phyloP scores from a whole-genome alignment of 2,329 filamentous ascomycete species.

The Aspergillus uvarum region DNA sequence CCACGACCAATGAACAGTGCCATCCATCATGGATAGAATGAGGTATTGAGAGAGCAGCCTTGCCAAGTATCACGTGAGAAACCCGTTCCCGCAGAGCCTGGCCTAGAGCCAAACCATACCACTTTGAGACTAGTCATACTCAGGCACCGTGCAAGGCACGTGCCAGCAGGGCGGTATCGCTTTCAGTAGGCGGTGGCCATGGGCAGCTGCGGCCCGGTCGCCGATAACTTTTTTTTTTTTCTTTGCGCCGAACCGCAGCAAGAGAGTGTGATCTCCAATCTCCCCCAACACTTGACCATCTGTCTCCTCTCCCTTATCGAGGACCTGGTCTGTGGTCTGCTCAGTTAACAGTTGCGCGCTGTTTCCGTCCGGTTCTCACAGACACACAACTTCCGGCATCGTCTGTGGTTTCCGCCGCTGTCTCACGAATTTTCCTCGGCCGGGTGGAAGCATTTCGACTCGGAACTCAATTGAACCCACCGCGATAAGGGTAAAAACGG shows the following conservation, averaged over 20 bases:
- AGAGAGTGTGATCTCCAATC: not conserved
- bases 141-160: slow-evolving; percentile 6
- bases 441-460: not conserved
- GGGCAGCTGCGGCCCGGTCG: slow-evolving; percentile 24
- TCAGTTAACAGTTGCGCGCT: not conserved
- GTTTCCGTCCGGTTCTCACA: not conserved
- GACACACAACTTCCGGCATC: not conserved
- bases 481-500: slow-evolving; percentile 1
- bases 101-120: not conserved
- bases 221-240: slow-evolving; percentile 32
- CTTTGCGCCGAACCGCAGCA: not conserved
- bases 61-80: not conserved
- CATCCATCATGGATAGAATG: too few relatives aligned
- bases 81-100: not conserved
- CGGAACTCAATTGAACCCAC: not conserved
- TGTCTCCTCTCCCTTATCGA: not conserved
- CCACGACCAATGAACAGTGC: too few relatives aligned
- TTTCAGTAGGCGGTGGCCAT: slow-evolving; percentile 12
- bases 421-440: slow-evolving; percentile 5
- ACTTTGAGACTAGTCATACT: not conserved
- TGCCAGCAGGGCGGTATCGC: slow-evolving; percentile 19
- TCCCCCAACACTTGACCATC: slow-evolving; percentile 1
- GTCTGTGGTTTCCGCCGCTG: slow-evolving; percentile 1
- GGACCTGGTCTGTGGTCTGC: slow-evolving; percentile 3
- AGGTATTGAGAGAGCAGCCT: not conserved